Evolutionary conservation across 768 basidiomycete species (phyloP), one percentile per base, ranked within the genome.

Genomic region (Podaxis sp.): DNA sequence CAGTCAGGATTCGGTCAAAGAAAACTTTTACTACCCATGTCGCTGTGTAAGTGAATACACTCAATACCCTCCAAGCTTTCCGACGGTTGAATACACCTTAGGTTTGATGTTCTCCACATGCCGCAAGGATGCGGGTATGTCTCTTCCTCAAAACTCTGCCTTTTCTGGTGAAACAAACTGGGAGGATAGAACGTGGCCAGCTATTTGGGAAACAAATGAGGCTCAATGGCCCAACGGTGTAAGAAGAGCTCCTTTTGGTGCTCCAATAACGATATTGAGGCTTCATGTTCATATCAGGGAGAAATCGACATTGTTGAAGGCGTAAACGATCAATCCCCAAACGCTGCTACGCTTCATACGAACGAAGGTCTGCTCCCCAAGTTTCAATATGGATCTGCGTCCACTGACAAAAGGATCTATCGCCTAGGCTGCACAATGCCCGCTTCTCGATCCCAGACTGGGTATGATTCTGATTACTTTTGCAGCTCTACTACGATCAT

Each of bases 161-260:
- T 2, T 10, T 44, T 6, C 24, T 10, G 33, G 20, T 48, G 11
- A 20, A 65, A 22, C 57, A 57, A 17, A 55, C 30, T 41, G 56
- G 3, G 49, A 36, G 13, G 49, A 17, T 41, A 77, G 77, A 28
- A 78, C 77, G 13, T 80, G 78, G 78, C 77, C 87, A 6, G 86
- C 87, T 2, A 77, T 83, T n/a, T 87, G 85, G 86, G 76, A 78
- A 65, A 83, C 84, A 44, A 73, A 78, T 15, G 82, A 76, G 38
- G 64, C 69, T 4, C 72, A 75, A 57, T 89, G 86, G 87, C 86
- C 86, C 0, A 66, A 66, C 37, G 76, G 76, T 1, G 78, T 75
- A 63, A 49, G 70, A 65, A 33, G 41, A 61, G 20, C 12, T 49
- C 10, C 24, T 28, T 13, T 40, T 46, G 5, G 46, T 24, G 26